Percentiles rank a stretch among this genome's conserved stretches.
phyloP scores from a whole-genome alignment of 345 rosid genomes.

The Salix brachista region DNA sequence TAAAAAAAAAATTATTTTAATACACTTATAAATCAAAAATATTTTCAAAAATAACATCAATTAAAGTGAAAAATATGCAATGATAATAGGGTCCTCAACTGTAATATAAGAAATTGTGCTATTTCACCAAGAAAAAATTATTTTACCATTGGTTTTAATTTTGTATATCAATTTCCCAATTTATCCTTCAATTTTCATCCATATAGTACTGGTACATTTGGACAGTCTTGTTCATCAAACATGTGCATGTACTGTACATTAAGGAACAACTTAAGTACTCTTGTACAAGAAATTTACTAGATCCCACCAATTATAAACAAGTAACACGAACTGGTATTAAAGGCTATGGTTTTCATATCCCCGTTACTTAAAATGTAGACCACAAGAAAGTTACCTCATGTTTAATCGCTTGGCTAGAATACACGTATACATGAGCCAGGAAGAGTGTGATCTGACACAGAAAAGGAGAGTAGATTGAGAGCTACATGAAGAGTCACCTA shows the following conservation, averaged over 20 bases:
- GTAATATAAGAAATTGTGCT: too few relatives aligned
- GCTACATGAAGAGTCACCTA: constrained; percentile 16
- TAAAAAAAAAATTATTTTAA: accelerated
- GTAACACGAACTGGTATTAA: not conserved
- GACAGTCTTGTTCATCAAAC: too few relatives aligned
- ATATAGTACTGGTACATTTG: too few relatives aligned
- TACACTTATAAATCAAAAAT: too few relatives aligned
- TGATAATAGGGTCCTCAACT: too few relatives aligned
- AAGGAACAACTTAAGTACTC: not conserved
- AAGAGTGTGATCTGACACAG: too few relatives aligned
- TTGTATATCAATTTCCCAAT: too few relatives aligned
- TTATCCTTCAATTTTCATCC: too few relatives aligned
- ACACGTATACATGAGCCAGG: not conserved
- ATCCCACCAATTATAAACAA: not conserved
- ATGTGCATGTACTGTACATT: not conserved
- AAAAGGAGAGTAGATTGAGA: not conserved
- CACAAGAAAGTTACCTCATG: not conserved
- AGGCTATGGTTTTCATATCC: not conserved
- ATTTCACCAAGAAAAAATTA: too few relatives aligned
- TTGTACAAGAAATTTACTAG: not conserved
- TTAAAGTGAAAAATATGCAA: too few relatives aligned
- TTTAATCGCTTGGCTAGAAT: not conserved
- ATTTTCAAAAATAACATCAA: too few relatives aligned
- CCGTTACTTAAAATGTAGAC: not conserved
- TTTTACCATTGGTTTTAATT: too few relatives aligned